phyloP scores from a whole-genome alignment of 306 rosid genomes.

The Nissolia schottii region DNA sequence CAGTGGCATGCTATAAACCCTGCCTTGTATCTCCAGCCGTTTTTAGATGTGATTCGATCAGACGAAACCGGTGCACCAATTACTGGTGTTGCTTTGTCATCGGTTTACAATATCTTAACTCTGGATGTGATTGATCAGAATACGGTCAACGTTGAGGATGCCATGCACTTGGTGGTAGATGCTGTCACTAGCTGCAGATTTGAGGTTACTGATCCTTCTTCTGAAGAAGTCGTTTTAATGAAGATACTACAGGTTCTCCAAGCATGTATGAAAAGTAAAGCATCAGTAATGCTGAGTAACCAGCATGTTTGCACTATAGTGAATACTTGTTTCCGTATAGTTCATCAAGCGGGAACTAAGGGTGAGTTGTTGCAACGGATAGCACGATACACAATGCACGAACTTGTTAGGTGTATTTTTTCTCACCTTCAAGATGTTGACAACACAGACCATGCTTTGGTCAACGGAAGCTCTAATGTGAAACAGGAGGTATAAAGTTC shows the following conservation, averaged over 20 bases:
- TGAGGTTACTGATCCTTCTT: conserved; percentile 91
- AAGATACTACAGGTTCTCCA: conserved; percentile 95
- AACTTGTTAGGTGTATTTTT: conserved; percentile 86
- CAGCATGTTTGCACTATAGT: conserved; percentile 97
- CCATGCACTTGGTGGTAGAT: conserved; percentile 94
- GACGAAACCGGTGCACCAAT: conserved; percentile 97
- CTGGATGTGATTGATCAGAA: conserved; percentile 87
- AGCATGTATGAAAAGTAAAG: conserved; percentile 97
- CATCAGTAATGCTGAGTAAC: conserved; percentile 85
- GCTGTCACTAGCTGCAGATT: conserved; percentile 96
- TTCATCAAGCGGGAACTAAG: conserved; percentile 91
- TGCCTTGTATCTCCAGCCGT: conserved; percentile 81
- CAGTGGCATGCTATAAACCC: conserved; percentile 92
- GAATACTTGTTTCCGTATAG: conserved; percentile 93
- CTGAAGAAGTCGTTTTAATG: conserved; percentile 90
- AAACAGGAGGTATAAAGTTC: conserved; percentile 53
- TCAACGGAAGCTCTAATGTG: conserved; percentile 51
- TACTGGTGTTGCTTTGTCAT: conserved; percentile 89
- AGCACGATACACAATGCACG: conserved; percentile 92
- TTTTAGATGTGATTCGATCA: conserved; percentile 88
- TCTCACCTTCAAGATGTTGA: conserved; percentile 89
- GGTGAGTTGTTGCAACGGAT: conserved; percentile 90
- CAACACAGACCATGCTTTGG: conserved; percentile 58
- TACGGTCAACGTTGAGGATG: conserved; percentile 79
- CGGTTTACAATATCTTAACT: conserved; percentile 88